Percentiles rank a stretch among this genome's conserved stretches.
Evolutionary conservation across 129 eudicot species (phyloP).

Genomic region (Pulicaria dysenterica): DNA sequence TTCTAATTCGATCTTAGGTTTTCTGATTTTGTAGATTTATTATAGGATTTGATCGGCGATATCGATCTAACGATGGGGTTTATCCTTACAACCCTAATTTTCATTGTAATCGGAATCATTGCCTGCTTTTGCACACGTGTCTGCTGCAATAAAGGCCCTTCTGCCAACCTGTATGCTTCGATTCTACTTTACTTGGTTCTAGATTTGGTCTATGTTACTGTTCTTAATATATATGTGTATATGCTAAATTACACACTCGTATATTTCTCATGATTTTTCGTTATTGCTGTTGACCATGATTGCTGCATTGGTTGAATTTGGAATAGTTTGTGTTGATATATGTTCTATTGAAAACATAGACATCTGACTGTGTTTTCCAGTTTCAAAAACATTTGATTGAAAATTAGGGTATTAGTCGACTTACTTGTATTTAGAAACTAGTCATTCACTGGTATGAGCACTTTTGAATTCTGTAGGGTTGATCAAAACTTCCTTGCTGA

Average conservation of each 20-base stretch:
- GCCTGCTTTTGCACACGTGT: slow-evolving; percentile 59
- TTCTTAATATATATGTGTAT: not conserved
- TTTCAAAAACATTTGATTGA: slow-evolving; percentile 5
- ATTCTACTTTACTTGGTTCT: not conserved
- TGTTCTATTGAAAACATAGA: slow-evolving; percentile 2
- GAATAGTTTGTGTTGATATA: not conserved
- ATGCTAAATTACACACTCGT: not conserved
- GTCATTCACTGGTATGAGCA: slow-evolving; percentile 4
- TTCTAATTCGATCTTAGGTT: slow-evolving; percentile 25
- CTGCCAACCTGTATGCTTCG: slow-evolving; percentile 62
- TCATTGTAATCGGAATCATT: slow-evolving; percentile 60
- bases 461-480: not conserved
- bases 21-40: slow-evolving; percentile 22
- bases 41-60: slow-evolving; percentile 39
- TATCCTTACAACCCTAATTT: slow-evolving; percentile 62
- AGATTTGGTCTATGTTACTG: slow-evolving; percentile 15
- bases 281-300: not conserved
- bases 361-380: slow-evolving; percentile 4
- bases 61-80: slow-evolving; percentile 59
- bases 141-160: slow-evolving; percentile 77
- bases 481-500: not conserved
- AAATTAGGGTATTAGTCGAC: not conserved
- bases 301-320: slow-evolving; percentile 12
- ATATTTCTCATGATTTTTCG: not conserved
- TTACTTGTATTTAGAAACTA: not conserved